Evolutionary conservation across 2,329 filamentous ascomycete genomes (phyloP).

Genomic region (Claviceps sp.): DNA sequence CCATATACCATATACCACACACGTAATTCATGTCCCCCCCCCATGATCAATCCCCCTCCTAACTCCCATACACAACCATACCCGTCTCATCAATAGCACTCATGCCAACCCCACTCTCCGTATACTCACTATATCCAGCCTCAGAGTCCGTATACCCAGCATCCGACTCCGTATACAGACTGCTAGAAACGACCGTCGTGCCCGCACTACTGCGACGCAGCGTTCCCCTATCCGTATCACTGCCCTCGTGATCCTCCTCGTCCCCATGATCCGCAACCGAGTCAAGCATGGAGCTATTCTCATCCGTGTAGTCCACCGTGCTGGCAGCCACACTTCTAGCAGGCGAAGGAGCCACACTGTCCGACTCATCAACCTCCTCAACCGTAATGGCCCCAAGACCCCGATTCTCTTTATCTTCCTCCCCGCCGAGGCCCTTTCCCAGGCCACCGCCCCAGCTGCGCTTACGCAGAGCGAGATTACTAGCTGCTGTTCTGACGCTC

Average conservation of each 20-base stretch:
- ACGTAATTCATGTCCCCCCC: background rate
- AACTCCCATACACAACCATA: constrained; percentile 20
- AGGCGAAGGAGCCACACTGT: constrained; percentile 10
- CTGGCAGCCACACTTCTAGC: constrained; percentile 1
- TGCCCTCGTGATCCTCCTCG: constrained; percentile 15
- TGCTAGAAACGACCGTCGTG: constrained; percentile 33
- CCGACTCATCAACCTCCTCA: constrained; percentile 36
- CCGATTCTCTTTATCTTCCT: constrained; percentile 51
- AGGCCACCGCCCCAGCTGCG: constrained; percentile 51
- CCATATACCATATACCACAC: background rate
- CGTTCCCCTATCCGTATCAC: constrained; percentile 39
- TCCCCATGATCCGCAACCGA: constrained; percentile 8
- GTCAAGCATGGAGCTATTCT: constrained; percentile 8
- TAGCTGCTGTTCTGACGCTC: constrained; percentile 53
- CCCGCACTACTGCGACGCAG: constrained; percentile 34
- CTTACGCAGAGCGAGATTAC: constrained; percentile 45
- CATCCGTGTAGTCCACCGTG: constrained; percentile 2
- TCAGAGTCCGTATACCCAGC: constrained; percentile 18
- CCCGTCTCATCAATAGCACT: constrained; percentile 16
- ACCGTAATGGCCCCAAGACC: constrained; percentile 48
- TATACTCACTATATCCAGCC: constrained; percentile 31
- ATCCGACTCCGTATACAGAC: constrained; percentile 23
- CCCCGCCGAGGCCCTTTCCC: constrained; percentile 33
- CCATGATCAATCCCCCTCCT: background rate
- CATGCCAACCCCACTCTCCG: constrained; percentile 25